phyloP scores from a whole-genome alignment of 805 yeast genomes.

The Wickerhamiella musiphila region DNA sequence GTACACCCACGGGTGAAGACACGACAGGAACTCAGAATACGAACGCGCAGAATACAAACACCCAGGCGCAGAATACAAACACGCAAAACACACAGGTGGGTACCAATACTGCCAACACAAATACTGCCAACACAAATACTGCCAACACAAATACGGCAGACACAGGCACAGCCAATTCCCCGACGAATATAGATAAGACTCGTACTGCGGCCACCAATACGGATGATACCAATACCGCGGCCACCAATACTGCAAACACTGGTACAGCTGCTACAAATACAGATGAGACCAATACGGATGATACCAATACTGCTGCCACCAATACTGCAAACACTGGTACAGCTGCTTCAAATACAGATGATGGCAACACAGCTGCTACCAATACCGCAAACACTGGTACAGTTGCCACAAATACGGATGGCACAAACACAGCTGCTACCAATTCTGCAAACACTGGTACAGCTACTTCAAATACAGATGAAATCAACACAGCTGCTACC shows the following conservation, averaged over 20 bases:
- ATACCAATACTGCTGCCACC: background rate
- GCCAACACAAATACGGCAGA: background rate
- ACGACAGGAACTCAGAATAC: background rate
- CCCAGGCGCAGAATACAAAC: too few relatives aligned
- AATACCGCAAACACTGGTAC: background rate
- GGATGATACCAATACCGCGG: background rate
- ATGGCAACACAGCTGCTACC: background rate
- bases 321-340: background rate
- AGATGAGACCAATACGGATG: background rate
- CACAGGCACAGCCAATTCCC: too few relatives aligned
- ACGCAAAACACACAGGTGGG: too few relatives aligned
- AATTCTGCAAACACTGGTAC: background rate
- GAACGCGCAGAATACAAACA: background rate
- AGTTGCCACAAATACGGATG: background rate
- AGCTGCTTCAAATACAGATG: background rate
- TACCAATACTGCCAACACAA: background rate
- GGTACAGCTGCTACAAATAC: background rate
- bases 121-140: background rate
- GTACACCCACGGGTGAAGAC: background rate
- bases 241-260: background rate
- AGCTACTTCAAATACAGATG: slow-evolving; percentile 3
- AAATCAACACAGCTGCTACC: too few relatives aligned
- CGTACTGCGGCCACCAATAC: background rate
- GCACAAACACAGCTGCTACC: background rate
- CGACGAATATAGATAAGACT: too few relatives aligned